These are phyloP conservation scores for Chenopodium berlandieri DNA, from an alignment of 148 eudicot species.

Conservation along the genomic window DNA sequence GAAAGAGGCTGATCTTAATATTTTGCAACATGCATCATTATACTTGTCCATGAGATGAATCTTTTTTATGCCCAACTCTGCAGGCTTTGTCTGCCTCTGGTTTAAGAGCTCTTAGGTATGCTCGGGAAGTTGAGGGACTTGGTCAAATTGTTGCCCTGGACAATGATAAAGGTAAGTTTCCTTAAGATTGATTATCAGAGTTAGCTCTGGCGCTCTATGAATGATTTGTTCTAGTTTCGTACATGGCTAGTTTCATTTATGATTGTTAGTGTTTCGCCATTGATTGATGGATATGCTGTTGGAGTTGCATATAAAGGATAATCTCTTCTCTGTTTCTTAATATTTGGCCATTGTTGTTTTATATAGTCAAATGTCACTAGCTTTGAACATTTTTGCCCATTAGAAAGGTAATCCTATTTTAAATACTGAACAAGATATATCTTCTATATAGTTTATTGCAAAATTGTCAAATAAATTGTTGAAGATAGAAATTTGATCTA, in stretches of 20 bases:
- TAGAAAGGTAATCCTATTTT: not conserved
- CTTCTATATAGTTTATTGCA: not conserved
- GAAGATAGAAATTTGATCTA: not conserved
- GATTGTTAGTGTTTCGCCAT: not conserved
- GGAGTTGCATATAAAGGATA: not conserved
- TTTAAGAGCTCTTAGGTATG: conserved; percentile 94
- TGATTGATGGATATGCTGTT: not conserved
- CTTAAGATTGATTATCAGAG: not conserved
- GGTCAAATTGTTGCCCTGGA: conserved; percentile 91
- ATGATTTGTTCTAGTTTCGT: not conserved
- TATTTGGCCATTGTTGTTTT: not conserved
- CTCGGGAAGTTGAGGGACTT: conserved; percentile 90
- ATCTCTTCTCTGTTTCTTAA: not conserved
- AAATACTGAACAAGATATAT: not conserved
- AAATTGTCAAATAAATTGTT: not conserved
- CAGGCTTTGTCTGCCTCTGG: conserved; percentile 98
- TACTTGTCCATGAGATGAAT: not conserved
- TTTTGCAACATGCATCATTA: not conserved
- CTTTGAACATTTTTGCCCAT: no score
- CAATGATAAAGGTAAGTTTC: conserved; percentile 72
- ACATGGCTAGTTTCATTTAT: not conserved
- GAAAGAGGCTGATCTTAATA: not conserved
- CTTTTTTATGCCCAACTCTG: conserved; percentile 11
- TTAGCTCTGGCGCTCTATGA: no score
- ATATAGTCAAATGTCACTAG: not conserved